These are phyloP conservation scores for Hypoxylon lenormandii DNA, from an alignment of 495 filamentous ascomycete genomes.

Conservation along the genomic window DNA sequence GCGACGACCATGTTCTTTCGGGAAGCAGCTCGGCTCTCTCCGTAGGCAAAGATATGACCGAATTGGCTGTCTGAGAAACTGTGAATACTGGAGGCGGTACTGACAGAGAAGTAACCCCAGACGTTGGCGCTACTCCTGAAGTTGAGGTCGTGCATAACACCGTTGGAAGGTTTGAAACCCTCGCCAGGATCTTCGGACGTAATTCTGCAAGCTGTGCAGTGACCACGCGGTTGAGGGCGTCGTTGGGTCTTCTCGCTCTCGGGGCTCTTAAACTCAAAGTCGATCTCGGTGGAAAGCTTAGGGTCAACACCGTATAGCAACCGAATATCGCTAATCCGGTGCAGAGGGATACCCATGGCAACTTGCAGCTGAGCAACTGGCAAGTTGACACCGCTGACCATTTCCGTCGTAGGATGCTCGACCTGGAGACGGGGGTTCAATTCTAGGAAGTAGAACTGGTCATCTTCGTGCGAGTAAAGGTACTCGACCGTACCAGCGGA, in stretches of 20 bases:
- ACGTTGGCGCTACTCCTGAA: slow-evolving; percentile 98
- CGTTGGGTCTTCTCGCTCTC: slow-evolving; percentile 87
- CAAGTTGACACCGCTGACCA: slow-evolving; percentile 97
- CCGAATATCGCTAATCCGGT: slow-evolving; percentile 94
- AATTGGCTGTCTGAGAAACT: slow-evolving; percentile 99
- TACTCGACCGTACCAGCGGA: slow-evolving; percentile 99
- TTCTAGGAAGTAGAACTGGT: slow-evolving; percentile 99
- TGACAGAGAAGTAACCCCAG: slow-evolving; percentile 99
- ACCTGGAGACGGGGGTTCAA: slow-evolving; percentile 98
- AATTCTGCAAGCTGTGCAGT: slow-evolving; percentile 98
- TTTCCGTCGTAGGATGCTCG: slow-evolving; percentile 98
- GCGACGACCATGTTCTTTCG: slow-evolving; percentile 99
- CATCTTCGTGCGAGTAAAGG: slow-evolving; percentile 96
- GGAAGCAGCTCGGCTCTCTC: slow-evolving; percentile 93
- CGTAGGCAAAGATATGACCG: slow-evolving; percentile 99
- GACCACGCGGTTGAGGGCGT: slow-evolving; percentile 90
- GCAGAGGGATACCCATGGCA: slow-evolving; percentile 97
- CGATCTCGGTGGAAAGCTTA: slow-evolving; percentile 83
- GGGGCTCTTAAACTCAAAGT: slow-evolving; percentile 93
- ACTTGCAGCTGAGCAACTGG: slow-evolving; percentile 97
- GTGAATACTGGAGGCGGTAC: slow-evolving; percentile 95
- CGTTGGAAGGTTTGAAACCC: slow-evolving; percentile 98
- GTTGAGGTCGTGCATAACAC: slow-evolving; percentile 99
- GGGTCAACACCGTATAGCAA: slow-evolving; percentile 96
- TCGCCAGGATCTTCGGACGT: slow-evolving; percentile 99